A percentile compares a stretch with the other conserved stretches of the same genome.
These are phyloP conservation scores for Bipolaris oryzae DNA, from an alignment of 2,329 filamentous ascomycete species.

Conservation along the genomic window DNA sequence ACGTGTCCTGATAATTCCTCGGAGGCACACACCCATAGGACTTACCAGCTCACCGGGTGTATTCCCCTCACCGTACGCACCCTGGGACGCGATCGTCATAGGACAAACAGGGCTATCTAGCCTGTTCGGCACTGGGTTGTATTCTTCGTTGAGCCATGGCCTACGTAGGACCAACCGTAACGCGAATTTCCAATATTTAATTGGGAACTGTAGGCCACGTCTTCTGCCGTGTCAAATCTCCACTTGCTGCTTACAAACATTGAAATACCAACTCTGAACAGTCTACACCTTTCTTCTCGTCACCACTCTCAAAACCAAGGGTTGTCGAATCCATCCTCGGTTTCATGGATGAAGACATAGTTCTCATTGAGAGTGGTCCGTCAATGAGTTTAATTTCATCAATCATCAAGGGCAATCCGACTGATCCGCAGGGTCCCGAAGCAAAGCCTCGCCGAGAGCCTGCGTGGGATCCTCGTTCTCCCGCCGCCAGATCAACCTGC, in stretches of 20 bases:
- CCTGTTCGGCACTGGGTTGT: background rate
- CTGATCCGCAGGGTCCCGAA: background rate
- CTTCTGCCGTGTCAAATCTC: background rate
- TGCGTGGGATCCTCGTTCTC: background rate
- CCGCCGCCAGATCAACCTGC: background rate
- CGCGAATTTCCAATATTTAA: background rate
- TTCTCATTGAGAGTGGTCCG: background rate
- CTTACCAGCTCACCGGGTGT: background rate
- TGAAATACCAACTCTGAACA: background rate
- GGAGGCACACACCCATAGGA: background rate
- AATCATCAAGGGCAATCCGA: background rate
- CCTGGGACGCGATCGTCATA: background rate
- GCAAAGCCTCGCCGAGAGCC: background rate
- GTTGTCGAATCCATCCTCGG: too few relatives aligned
- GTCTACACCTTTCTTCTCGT: background rate
- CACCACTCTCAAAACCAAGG: too few relatives aligned
- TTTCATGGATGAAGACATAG: constrained; percentile 3
- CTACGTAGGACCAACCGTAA: background rate
- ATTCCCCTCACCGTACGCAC: background rate
- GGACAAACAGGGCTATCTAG: background rate
- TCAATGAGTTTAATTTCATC: background rate
- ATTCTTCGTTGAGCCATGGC: background rate
- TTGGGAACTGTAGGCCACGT: background rate
- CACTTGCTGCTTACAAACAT: background rate
- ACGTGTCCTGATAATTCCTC: background rate